Evolutionary conservation across 2,329 filamentous ascomycete species (phyloP), one percentile per base, ranked within the genome.

Genomic region (Fusarium chuoi): DNA sequence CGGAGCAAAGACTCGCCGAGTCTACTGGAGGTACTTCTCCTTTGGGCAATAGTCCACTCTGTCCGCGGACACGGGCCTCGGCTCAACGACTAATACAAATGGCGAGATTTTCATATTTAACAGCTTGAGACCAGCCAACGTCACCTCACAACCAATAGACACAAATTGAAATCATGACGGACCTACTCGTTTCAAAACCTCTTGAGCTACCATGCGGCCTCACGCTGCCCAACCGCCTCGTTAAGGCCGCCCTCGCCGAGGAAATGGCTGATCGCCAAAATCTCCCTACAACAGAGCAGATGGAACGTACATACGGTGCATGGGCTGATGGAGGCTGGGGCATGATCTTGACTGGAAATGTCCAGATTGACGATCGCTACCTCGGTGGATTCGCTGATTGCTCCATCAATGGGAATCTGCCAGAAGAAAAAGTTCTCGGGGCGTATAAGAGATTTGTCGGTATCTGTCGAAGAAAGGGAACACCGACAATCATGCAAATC

Each of bases 251-350:
- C 38, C 84, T 90, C 81, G 83, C 86, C 9, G 85, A 89, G 70
- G 71, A 72, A 9, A 78, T 86, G 77, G 81, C 83, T 33, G 81
- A 84, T 71, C 78, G 76, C 10, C 79, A 86, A 63, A 70, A 85
- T 35, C 81, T 85, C 2, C 88, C 88, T 1, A 83, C 83, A 18
- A 45, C 73, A 30, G 75, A 84, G 12, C 78, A 82, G 5, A 81
- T 88, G 20, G 54, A 81, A 6, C 78, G 84, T 6, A 82, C 86
- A 2, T 92, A 92, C 73, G 79, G 81, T 5, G 77, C 81, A 71
- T 92, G 89, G 89, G 85, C 85, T 0, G 79, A 85, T 14, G 87
- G 87, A 7, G 84, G 83, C n/a, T 89, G 87, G 86, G 88, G 87
- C 4, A 77, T 88, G 71, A 71, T 89, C 18, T 58, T 89, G n/a